Evolutionary conservation across 2,329 filamentous ascomycete genomes (phyloP).

Genomic region (Fusarium sp.): DNA sequence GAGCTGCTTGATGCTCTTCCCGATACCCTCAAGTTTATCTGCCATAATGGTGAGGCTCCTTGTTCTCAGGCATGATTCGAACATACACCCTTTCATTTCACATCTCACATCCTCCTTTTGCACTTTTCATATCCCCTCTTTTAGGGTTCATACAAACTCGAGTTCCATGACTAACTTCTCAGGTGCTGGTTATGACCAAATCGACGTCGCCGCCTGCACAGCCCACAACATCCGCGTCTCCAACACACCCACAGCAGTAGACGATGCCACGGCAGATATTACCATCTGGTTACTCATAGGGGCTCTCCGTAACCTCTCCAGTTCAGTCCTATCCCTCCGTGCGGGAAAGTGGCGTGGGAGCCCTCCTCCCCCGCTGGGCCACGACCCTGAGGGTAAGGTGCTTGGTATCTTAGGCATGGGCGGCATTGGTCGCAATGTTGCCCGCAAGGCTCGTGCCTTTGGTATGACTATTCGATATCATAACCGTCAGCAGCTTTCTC

Average conservation of each 20-base stretch:
- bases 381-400: slow-evolving; percentile 82
- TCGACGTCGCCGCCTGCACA: slow-evolving; percentile 80
- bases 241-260: slow-evolving; percentile 84
- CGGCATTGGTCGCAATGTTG: slow-evolving; percentile 83
- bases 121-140: not conserved
- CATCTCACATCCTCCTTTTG: not conserved
- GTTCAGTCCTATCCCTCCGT: slow-evolving; percentile 73
- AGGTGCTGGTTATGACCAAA: slow-evolving; percentile 89
- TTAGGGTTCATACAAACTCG: not conserved
- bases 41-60: slow-evolving; percentile 65
- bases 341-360: slow-evolving; percentile 75
- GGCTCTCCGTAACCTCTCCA: slow-evolving; percentile 79
- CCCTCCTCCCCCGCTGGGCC: slow-evolving; percentile 70
- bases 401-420: slow-evolving; percentile 89
- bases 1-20: slow-evolving; percentile 74
- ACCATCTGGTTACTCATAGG: slow-evolving; percentile 86
- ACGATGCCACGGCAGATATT: slow-evolving; percentile 86
- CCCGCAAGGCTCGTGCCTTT: slow-evolving; percentile 79
- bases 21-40: slow-evolving; percentile 66
- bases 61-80: slow-evolving; percentile 2
- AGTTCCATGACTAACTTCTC: not conserved
- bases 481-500: slow-evolving; percentile 73
- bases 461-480: slow-evolving; percentile 82
- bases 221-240: slow-evolving; percentile 76
- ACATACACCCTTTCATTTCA: not conserved